Conservation (phyloP, 2,329 filamentous ascomycete genomes). For the Zopfia rhizophila region DNA sequence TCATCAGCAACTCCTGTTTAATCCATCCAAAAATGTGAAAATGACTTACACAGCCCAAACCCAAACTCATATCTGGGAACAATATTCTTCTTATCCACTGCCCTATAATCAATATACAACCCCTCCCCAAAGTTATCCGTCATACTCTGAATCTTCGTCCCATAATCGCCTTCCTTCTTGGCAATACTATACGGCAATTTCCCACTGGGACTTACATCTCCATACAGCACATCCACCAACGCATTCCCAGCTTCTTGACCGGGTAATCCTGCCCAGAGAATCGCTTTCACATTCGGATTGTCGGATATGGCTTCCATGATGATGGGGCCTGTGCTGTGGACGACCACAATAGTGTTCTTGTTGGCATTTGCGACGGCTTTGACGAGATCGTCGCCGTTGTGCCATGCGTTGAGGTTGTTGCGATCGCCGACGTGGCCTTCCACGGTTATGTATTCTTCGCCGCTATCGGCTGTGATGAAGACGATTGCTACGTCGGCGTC, state of each 20-base stretch:
- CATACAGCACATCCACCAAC: constrained; percentile 81
- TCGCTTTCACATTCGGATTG: constrained; percentile 81
- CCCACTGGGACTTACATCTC: constrained; percentile 76
- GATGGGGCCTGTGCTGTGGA: constrained; percentile 83
- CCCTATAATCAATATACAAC: constrained; percentile 81
- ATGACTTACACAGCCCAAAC: constrained; percentile 75
- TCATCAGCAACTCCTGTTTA: not conserved
- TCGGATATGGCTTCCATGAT: constrained; percentile 78
- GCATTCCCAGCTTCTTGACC: constrained; percentile 84
- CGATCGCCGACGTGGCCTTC: constrained; percentile 43
- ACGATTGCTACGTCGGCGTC: constrained; percentile 46
- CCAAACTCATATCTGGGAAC: constrained; percentile 83
- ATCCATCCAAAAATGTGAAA: no score
- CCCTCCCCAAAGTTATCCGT: constrained; percentile 77
- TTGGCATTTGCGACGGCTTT: constrained; percentile 22
- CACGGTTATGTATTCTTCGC: constrained; percentile 54
- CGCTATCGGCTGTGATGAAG: constrained; percentile 56
- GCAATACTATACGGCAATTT: constrained; percentile 84
- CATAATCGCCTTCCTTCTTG: constrained; percentile 72
- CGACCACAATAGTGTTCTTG: constrained; percentile 83
- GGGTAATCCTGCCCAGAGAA: constrained; percentile 81
- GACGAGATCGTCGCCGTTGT: constrained; percentile 43
- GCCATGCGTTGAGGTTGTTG: constrained; percentile 36
- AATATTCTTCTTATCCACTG: constrained; percentile 72
- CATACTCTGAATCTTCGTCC: constrained; percentile 66